These are phyloP conservation scores for Coleophoma cylindrospora DNA, from an alignment of 2,329 filamentous ascomycete species.

Conservation along the genomic window DNA sequence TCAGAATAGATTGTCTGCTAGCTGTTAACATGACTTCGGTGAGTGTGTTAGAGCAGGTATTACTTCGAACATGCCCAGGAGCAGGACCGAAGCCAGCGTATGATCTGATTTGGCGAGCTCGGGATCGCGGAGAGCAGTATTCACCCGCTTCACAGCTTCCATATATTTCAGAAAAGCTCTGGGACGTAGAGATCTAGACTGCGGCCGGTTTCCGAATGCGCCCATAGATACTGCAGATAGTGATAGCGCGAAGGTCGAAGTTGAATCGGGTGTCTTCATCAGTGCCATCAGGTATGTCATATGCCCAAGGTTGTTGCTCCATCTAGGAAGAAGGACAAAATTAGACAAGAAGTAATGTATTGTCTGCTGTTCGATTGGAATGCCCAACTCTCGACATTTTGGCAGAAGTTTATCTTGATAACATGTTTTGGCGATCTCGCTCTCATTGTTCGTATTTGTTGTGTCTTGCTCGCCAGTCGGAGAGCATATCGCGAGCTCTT, in stretches of 20 bases:
- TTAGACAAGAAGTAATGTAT: slow-evolving; percentile 54
- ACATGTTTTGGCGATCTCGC: slow-evolving; percentile 22
- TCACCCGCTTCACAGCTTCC: slow-evolving; percentile 43
- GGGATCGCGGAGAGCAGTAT: slow-evolving; percentile 42
- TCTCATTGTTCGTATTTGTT: not conserved
- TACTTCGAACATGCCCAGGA: slow-evolving; percentile 52
- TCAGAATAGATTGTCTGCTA: slow-evolving; percentile 39
- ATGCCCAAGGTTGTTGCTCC: slow-evolving; percentile 45
- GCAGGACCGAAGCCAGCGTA: slow-evolving; percentile 49
- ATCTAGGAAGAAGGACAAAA: slow-evolving; percentile 48
- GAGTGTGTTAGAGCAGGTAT: not conserved
- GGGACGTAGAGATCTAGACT: slow-evolving; percentile 24
- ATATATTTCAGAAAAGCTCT: slow-evolving; percentile 43
- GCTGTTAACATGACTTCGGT: not conserved
- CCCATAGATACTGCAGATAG: slow-evolving; percentile 53
- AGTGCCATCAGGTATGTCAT: slow-evolving; percentile 52
- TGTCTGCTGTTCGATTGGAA: slow-evolving; percentile 46
- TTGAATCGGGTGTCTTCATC: slow-evolving; percentile 33
- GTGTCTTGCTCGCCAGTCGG: not conserved
- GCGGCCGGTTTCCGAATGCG: slow-evolving; percentile 43
- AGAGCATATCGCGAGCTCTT: too few relatives aligned
- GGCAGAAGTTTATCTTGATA: not conserved
- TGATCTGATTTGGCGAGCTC: slow-evolving; percentile 40
- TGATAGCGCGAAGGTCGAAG: slow-evolving; percentile 43
- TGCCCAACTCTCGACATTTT: slow-evolving; percentile 22